A percentile compares a stretch with the other conserved stretches of the same genome.
phyloP scores from a whole-genome alignment of 345 rosid species.

The Acer negundo region DNA sequence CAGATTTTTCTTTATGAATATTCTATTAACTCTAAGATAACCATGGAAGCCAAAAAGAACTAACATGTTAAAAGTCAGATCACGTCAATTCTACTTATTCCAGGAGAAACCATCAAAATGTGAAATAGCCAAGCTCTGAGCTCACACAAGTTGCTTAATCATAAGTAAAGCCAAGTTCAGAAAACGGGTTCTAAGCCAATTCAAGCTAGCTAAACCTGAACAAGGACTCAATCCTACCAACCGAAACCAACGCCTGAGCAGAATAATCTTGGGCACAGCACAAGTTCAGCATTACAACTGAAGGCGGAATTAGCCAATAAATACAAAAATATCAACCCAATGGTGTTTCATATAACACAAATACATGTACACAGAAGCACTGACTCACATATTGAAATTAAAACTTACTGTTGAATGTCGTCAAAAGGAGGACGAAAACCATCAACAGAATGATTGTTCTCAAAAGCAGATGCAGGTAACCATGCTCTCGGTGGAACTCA shows the following conservation, averaged over 20 bases:
- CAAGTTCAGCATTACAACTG: too few species aligned
- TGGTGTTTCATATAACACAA: background rate
- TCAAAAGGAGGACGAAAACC: slow-evolving; percentile 28
- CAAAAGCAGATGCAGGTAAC: slow-evolving; percentile 30
- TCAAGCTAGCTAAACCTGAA: background rate
- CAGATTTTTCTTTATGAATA: background rate
- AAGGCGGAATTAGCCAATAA: too few species aligned
- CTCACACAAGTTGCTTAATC: too few species aligned
- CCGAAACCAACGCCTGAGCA: background rate
- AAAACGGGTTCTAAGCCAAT: background rate
- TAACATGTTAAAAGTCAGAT: background rate
- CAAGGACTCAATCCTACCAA: background rate
- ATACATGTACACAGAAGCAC: background rate
- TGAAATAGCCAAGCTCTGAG: background rate
- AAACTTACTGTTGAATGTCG: slow-evolving; percentile 13
- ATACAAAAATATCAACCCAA: too few species aligned
- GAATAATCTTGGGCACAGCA: too few species aligned
- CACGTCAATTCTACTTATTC: background rate
- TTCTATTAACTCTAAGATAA: background rate
- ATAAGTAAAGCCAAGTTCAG: background rate
- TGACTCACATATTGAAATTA: slow-evolving; percentile 3
- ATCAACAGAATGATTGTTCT: slow-evolving; percentile 27
- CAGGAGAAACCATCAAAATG: background rate
- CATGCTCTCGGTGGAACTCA: slow-evolving; percentile 30
- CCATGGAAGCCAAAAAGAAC: background rate